phyloP scores from a whole-genome alignment of 345 rosid species.

The Gossypium rotundifolium region DNA sequence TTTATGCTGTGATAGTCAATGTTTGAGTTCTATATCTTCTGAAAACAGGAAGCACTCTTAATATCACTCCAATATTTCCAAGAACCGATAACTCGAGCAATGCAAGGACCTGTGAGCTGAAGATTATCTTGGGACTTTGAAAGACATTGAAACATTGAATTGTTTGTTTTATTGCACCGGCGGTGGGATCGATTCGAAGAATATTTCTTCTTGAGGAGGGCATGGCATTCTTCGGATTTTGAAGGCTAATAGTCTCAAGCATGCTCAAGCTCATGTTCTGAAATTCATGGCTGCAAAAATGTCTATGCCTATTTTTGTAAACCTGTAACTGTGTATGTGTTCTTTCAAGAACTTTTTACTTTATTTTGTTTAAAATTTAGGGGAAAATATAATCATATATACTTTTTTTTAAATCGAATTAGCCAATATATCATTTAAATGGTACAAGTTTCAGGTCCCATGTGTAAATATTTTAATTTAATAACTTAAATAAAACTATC shows the following conservation, averaged over 20 bases:
- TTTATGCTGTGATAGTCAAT: too few species aligned
- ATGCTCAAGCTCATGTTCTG: neutral
- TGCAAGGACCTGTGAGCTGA: neutral
- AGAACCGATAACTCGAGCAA: neutral
- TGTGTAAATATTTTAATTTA: too few species aligned
- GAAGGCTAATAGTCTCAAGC: neutral
- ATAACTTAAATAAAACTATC: too few species aligned
- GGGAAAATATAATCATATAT: too few species aligned
- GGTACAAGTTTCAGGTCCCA: too few species aligned
- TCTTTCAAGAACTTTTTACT: too few species aligned
- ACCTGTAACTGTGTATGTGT: too few species aligned
- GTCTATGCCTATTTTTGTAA: neutral
- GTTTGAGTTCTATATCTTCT: neutral
- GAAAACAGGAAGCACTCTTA: neutral
- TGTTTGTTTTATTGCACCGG: neutral
- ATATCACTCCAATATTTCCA: slow-evolving; percentile 9
- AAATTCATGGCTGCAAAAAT: neutral
- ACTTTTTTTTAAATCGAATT: too few species aligned
- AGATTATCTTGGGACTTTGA: neutral
- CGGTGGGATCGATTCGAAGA: neutral
- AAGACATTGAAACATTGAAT: neutral
- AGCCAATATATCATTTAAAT: too few species aligned
- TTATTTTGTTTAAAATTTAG: too few species aligned
- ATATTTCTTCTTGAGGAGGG: neutral
- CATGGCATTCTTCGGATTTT: neutral